Evolutionary conservation across 768 basidiomycete species (phyloP).

Genomic region (Sarcodon sp.): DNA sequence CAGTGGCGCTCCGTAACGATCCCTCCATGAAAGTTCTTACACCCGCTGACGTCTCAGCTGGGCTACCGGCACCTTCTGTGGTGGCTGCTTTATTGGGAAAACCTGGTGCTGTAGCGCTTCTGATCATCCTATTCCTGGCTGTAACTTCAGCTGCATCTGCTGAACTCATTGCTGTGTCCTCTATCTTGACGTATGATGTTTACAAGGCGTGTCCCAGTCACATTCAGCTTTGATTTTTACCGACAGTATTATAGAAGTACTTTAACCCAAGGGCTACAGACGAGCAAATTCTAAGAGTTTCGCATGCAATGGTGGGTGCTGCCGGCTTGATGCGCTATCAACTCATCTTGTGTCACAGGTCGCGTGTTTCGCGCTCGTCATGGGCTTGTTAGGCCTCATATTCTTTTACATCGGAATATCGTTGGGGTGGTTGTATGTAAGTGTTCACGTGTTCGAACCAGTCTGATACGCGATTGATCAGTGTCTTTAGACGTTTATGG

Average conservation of each 20-base stretch:
- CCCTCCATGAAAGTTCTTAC: slow-evolving; percentile 11
- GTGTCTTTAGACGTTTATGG: slow-evolving; percentile 63
- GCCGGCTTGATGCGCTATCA: slow-evolving; percentile 2
- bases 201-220: slow-evolving; percentile 3
- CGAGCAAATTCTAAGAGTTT: slow-evolving; percentile 11
- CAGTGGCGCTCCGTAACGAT: slow-evolving; percentile 16
- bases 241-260: not conserved
- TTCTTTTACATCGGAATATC: slow-evolving; percentile 45
- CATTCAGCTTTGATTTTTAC: not conserved
- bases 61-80: slow-evolving; percentile 22
- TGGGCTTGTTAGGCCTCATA: slow-evolving; percentile 43
- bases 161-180: slow-evolving; percentile 22
- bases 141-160: slow-evolving; percentile 22
- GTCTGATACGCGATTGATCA: not conserved
- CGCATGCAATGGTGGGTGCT: slow-evolving; percentile 13
- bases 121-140: slow-evolving; percentile 24
- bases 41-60: slow-evolving; percentile 16
- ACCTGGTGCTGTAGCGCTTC: slow-evolving; percentile 21
- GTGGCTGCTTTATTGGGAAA: slow-evolving; percentile 21
- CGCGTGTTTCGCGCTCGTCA: slow-evolving; percentile 14
- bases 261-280: slow-evolving; percentile 7
- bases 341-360: slow-evolving; percentile 13
- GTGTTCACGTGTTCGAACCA: slow-evolving; percentile 12
- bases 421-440: slow-evolving; percentile 5
- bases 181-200: slow-evolving; percentile 15